Base-by-base conservation (phyloP, 2,329 filamentous ascomycete species). In the Colletotrichum sp. region DNA sequence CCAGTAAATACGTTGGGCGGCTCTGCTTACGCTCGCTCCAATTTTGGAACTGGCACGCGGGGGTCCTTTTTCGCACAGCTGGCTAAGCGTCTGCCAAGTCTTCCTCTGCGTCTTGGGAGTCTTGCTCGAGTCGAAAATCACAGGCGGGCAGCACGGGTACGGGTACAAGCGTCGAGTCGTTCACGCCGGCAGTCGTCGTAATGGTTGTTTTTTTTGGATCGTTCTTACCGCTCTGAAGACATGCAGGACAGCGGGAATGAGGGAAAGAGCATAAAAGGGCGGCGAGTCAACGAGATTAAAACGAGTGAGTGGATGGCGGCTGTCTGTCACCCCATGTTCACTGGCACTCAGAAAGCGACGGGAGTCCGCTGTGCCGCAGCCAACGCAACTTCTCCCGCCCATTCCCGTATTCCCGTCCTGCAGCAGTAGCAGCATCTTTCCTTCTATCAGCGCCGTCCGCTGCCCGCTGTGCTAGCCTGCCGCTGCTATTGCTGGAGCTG, bases 161-260 rank as follows among this genome's bases (percentile, higher is more conserved):
- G 18, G 34, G 24, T 70, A 24, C 14, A 43, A 63, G 7, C 48
- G 55, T 62, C 12, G 12, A 34, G 64, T 28, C 9, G n/a, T 36
- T 28, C 8, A 30, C 24, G 62, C 52, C 12, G 48, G 55, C 62
- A 73, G 26, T 61, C 34, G 61, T 43, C 28, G 48, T 48, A 28
- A 43, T 18, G 43, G 43, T 58, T 18, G 14, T 63, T 43, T 43
- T 69, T 26, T 68, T 58, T 38, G 14, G 6, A 9, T 34, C 38
- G 32, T 36, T 48, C 43, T 73, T 58, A 34, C 43, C 58, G 56
- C 55, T 61, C 55, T 34, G 56, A 62, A 73, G 56, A 48, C 38
- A 55, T 75, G 73, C 70, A 73, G 63, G 64, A 64, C 58, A 38
- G 63, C 73, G 70, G 69, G 69, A 72, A 48, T 62, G 38, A 68